Evolutionary conservation across 2,329 filamentous ascomycete species (phyloP).

Genomic region (Nannizziopsis barbatae): DNA sequence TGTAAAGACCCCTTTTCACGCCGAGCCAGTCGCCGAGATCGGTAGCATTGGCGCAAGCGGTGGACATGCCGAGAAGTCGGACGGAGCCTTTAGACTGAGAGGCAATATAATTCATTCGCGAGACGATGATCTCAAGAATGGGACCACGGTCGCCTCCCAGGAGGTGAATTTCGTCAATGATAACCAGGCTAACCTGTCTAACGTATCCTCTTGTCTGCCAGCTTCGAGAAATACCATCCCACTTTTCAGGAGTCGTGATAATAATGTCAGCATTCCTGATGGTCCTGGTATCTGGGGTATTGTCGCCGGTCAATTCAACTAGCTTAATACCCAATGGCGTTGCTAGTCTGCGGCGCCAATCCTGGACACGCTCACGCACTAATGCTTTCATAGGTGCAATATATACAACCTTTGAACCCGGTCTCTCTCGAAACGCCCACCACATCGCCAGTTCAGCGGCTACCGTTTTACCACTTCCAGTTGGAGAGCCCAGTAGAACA

Average conservation of each 20-base stretch:
- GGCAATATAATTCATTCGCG: conserved; percentile 95
- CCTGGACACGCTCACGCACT: conserved; percentile 88
- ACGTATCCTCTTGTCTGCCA: conserved; percentile 98
- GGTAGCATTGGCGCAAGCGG: conserved; percentile 87
- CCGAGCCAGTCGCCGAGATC: conserved; percentile 95
- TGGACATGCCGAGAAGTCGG: conserved; percentile 94
- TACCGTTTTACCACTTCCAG: conserved; percentile 93
- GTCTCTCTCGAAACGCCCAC: conserved; percentile 94
- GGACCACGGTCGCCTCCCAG: conserved; percentile 94
- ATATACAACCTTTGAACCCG: conserved; percentile 94
- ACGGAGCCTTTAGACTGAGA: conserved; percentile 84
- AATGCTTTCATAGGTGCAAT: conserved; percentile 99
- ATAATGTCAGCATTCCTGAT: conserved; percentile 96
- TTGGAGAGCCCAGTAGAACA: conserved; percentile 87
- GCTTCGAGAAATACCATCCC: conserved; percentile 97
- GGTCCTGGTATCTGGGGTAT: conserved; percentile 90
- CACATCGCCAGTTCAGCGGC: conserved; percentile 96
- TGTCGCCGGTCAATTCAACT: conserved; percentile 93
- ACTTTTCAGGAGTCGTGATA: conserved; percentile 98
- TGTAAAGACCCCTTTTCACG: conserved; percentile 90
- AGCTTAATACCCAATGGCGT: conserved; percentile 74
- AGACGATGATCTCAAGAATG: conserved; percentile 92
- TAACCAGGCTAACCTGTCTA: conserved; percentile 84
- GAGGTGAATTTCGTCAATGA: conserved; percentile 96
- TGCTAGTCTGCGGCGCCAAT: conserved; percentile 78